Conservation (phyloP, 352 stramenopile species). For the Lagenidium giganteum region DNA sequence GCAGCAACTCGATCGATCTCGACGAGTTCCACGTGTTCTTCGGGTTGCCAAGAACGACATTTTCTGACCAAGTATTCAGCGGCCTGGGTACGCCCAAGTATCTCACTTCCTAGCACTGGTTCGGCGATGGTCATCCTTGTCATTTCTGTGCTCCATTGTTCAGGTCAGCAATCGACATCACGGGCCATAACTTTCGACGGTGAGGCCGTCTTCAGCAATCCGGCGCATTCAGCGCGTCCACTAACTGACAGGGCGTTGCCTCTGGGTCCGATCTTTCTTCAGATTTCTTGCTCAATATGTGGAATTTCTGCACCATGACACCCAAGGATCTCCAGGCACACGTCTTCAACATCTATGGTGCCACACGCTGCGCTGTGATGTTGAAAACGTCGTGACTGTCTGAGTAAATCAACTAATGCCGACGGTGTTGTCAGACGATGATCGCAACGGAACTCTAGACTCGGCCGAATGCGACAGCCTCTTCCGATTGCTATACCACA, state of each 20-base stretch:
- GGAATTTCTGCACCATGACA: constrained; percentile 59
- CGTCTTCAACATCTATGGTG: constrained; percentile 47
- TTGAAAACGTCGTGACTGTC: too few relatives aligned
- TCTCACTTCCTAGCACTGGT: not conserved
- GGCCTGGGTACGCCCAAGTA: constrained; percentile 22
- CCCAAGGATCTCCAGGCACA: constrained; percentile 25
- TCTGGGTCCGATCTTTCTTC: not conserved
- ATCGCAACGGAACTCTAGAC: constrained; percentile 37
- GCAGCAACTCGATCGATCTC: constrained; percentile 52
- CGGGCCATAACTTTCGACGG: constrained; percentile 41
- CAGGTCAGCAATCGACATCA: constrained; percentile 33
- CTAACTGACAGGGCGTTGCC: not conserved
- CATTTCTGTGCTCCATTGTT: not conserved
- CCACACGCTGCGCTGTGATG: not conserved
- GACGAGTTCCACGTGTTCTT: constrained; percentile 45
- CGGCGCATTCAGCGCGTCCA: too few relatives aligned
- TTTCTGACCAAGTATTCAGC: constrained; percentile 55
- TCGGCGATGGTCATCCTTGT: not conserved
- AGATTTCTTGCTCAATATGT: constrained; percentile 56
- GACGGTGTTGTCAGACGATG: constrained; percentile 24
- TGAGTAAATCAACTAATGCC: constrained; percentile 2
- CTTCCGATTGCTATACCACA: constrained; percentile 46
- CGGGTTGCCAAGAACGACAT: constrained; percentile 23
- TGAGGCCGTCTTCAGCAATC: not conserved
- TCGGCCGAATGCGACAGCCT: constrained; percentile 42